Evolutionary conservation across 1,284 basidiomycete species (phyloP), one percentile per base, ranked within the genome.

Genomic region (Ganoderma multipileum): DNA sequence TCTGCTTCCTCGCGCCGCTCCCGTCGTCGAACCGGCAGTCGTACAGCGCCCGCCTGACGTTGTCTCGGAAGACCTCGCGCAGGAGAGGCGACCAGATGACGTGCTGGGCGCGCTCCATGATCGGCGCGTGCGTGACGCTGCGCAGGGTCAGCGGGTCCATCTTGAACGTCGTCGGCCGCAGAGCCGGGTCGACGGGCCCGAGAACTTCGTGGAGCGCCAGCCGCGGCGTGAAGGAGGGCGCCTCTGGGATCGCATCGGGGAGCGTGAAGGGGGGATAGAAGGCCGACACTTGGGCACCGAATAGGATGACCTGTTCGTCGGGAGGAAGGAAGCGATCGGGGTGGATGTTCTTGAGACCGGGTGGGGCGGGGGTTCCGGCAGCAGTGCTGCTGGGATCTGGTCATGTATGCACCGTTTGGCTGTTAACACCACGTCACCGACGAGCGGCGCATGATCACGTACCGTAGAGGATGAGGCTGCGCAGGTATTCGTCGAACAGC

Each of bases 401-500:
- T 9, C n/a, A 12, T 30, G 33, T 23, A 42, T 38, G 18, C 23
- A 11, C 12, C 8, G 6, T 8, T 60, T n/a, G 42, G 23, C 16
- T 26, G 9, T n/a, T n/a, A 3, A 20, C 30, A 12, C 30, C 30
- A 12, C 30, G 33, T 58, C 30, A 30, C 20, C 3, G 20, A 38
- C 20, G 20, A 20, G 38, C 18, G 8, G 55, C 20, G 23, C 23
- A 7, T 6, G 38, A 23, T 16, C 28, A 33, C 71, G 42, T 39
- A 78, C 78, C 76, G 41, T 75, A 75, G 20, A 75, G 62, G 38
- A 78, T 72, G 61, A 75, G 67, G 18, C 71, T 73, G 6, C 76
- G 71, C 52, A 79, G 68, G 41, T 76, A 75, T 1, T 59, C 57
- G 26, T 69, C 67, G n/a, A 78, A 63, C 2, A 69, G 30, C 3